These are phyloP conservation scores for Glycyrrhiza uralensis DNA, from an alignment of 306 rosid genomes.

Conservation along the genomic window DNA sequence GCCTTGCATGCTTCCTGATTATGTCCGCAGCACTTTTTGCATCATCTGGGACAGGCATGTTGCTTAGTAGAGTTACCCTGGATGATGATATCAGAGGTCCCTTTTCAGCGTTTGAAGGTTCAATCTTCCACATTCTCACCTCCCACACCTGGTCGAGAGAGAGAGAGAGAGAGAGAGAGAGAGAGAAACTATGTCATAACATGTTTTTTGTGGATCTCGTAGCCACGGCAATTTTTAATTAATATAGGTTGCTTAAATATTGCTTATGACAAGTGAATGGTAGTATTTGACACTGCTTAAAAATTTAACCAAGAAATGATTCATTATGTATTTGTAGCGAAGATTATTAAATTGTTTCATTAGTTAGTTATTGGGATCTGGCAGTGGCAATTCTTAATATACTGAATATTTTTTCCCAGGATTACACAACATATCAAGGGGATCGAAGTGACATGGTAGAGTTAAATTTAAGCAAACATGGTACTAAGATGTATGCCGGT, in stretches of 20 bases:
- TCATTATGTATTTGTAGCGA: neutral
- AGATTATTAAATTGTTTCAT: neutral
- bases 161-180: too few species aligned
- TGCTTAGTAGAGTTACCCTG: conserved; percentile 55
- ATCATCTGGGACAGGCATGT: conserved; percentile 56
- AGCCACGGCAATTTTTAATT: neutral
- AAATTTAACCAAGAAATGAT: neutral
- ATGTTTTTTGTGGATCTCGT: neutral
- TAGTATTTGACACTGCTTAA: neutral
- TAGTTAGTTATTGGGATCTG: neutral
- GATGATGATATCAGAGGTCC: conserved; percentile 48
- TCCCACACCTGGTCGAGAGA: conserved; percentile 58
- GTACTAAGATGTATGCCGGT: too few species aligned
- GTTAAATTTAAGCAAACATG: too few species aligned
- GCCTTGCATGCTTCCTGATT: conserved; percentile 46
- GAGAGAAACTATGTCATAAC: neutral
- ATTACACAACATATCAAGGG: too few species aligned
- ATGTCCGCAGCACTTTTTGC: conserved; percentile 36
- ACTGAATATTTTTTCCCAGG: too few species aligned
- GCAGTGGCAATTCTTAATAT: too few species aligned
- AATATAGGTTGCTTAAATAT: neutral
- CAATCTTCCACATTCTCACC: conserved; percentile 52
- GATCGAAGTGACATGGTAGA: too few species aligned
- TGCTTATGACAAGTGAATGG: neutral
- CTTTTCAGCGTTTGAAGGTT: conserved; percentile 40